These are phyloP conservation scores for Irpex sp. DNA, from an alignment of 1,284 basidiomycete species.

Conservation along the genomic window DNA sequence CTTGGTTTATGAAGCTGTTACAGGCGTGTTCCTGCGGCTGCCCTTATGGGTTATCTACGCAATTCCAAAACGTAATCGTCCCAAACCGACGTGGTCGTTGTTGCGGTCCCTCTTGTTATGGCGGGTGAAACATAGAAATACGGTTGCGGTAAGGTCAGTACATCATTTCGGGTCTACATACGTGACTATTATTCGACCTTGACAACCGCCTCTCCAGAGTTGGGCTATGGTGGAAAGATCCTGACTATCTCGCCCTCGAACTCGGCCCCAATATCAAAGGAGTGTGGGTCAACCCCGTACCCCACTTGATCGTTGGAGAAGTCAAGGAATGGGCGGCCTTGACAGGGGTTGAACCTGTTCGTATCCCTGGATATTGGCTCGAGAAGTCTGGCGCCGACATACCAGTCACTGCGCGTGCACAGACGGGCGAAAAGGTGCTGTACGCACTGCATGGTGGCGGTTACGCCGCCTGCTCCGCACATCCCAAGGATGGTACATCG, in stretches of 20 bases:
- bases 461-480: conserved; percentile 8
- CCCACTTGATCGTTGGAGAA: not conserved
- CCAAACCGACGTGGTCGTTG: not conserved
- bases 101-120: not conserved
- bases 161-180: not conserved
- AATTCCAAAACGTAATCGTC: not conserved
- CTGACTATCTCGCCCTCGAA: conserved; percentile 3
- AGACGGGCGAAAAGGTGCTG: conserved; percentile 1
- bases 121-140: not conserved
- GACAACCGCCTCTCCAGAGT: not conserved
- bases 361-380: conserved; percentile 5
- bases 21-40: not conserved
- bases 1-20: conserved; percentile 1
- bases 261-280: not conserved
- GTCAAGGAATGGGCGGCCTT: not conserved
- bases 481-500: conserved; percentile 22
- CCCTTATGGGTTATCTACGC: conserved; percentile 1
- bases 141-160: not conserved
- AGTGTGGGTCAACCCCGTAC: conserved; percentile 21
- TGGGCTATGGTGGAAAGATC: not conserved
- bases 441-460: not conserved
- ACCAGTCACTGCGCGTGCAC: not conserved
- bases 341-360: not conserved
- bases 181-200: not conserved
- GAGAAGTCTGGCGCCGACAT: not conserved